Evolutionary conservation across 352 stramenopile genomes (phyloP).

Genomic region (Pythium grandisporangium): DNA sequence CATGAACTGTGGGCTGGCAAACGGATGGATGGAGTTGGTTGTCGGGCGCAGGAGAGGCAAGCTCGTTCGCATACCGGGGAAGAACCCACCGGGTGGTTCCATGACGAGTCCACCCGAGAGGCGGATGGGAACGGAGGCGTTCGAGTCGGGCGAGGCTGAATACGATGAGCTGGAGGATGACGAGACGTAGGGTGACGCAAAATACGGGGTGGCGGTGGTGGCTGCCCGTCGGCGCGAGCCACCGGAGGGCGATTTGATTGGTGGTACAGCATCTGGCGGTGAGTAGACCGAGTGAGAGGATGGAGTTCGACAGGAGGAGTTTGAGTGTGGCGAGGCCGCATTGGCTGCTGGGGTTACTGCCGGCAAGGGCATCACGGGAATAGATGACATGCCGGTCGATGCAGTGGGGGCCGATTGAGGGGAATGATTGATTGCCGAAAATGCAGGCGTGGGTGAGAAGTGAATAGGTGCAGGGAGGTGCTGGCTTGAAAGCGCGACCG

Average conservation of each 20-base stretch:
- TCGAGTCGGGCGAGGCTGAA: too few relatives aligned
- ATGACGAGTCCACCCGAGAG: conserved; percentile 12
- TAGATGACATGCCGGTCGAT: too few relatives aligned
- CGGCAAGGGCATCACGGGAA: conserved; percentile 9
- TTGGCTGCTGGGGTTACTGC: too few relatives aligned
- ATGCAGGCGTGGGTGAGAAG: background rate
- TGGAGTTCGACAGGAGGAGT: too few relatives aligned
- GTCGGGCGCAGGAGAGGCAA: conserved; percentile 2
- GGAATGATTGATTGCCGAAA: too few relatives aligned
- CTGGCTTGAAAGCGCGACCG: conserved; percentile 6
- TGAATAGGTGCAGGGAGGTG: background rate
- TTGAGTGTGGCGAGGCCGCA: too few relatives aligned
- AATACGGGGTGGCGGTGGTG: background rate
- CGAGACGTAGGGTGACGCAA: conserved; percentile 1
- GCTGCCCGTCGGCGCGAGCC: conserved; percentile 4
- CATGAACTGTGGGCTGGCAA: conserved; percentile 4
- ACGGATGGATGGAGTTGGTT: conserved; percentile 3
- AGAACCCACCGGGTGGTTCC: conserved; percentile 10
- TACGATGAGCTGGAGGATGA: too few relatives aligned
- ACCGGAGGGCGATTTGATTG: too few relatives aligned
- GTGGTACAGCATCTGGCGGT: too few relatives aligned
- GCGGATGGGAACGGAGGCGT: too few relatives aligned
- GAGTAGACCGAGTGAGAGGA: too few relatives aligned
- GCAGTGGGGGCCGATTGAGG: too few relatives aligned
- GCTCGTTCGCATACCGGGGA: conserved; percentile 3